These are phyloP conservation scores for Pythium dissotocum DNA, from an alignment of 352 stramenopile genomes.

Conservation along the genomic window DNA sequence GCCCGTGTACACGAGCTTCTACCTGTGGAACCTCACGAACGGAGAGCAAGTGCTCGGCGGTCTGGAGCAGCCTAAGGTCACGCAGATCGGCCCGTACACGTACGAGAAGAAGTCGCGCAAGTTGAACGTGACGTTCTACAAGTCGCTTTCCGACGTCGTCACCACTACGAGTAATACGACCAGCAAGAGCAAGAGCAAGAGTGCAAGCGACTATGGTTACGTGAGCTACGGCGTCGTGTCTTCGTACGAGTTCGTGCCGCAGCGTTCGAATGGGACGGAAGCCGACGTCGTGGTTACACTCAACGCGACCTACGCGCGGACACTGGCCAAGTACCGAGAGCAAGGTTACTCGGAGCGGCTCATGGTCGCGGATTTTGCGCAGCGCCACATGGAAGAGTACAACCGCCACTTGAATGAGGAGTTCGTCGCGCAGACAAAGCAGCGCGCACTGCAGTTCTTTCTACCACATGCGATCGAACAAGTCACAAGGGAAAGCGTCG, in stretches of 20 bases:
- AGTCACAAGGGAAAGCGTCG: conserved; percentile 40
- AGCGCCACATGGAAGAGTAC: conserved; percentile 49
- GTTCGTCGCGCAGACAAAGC: conserved; percentile 65
- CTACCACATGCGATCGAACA: conserved; percentile 37
- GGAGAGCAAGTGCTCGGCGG: conserved; percentile 38
- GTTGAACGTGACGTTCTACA: conserved; percentile 47
- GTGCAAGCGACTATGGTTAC: conserved; percentile 27
- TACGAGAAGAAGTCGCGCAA: conserved; percentile 70
- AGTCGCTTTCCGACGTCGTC: conserved; percentile 1
- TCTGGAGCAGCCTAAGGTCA: conserved; percentile 27
- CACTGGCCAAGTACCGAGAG: conserved; percentile 44
- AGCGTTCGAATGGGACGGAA: conserved; percentile 67
- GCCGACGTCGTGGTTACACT: conserved; percentile 51
- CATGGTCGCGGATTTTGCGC: conserved; percentile 59
- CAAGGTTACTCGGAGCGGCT: conserved; percentile 58
- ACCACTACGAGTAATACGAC: neutral
- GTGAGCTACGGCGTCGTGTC: conserved; percentile 56
- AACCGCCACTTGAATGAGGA: conserved; percentile 37
- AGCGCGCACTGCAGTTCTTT: conserved; percentile 48
- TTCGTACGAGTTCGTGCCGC: conserved; percentile 43
- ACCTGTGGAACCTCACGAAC: conserved; percentile 78
- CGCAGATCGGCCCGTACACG: conserved; percentile 64
- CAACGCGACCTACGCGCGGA: conserved; percentile 62
- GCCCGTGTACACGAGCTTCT: conserved; percentile 56
- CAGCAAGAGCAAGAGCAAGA: neutral